These are phyloP conservation scores for Inonotus hispidus DNA, from an alignment of 1,284 basidiomycete genomes.

Conservation along the genomic window DNA sequence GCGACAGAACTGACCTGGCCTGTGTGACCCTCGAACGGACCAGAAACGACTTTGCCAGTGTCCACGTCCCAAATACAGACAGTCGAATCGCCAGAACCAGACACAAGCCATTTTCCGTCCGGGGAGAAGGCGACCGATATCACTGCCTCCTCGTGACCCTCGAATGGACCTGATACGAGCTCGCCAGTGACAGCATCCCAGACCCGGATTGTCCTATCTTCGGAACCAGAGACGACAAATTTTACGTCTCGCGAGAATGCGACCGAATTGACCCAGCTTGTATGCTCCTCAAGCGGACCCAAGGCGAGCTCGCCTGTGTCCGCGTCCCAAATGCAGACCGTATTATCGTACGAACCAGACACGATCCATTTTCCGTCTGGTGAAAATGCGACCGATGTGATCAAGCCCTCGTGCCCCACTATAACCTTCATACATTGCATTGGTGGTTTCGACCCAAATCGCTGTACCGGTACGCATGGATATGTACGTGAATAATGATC, in stretches of 20 bases:
- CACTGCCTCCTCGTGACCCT: neutral
- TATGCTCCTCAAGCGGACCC: neutral
- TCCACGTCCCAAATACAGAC: neutral
- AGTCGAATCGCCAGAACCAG: neutral
- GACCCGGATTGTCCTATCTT: neutral
- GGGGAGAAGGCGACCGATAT: neutral
- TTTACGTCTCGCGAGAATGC: neutral
- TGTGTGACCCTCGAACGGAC: neutral
- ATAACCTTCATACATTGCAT: neutral
- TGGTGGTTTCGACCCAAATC: neutral
- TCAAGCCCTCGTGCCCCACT: neutral
- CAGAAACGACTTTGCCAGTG: neutral
- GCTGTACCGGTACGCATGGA: neutral
- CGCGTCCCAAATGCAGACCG: slow-evolving; percentile 1
- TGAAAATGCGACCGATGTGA: neutral
- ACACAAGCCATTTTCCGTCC: neutral
- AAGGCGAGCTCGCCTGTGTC: neutral
- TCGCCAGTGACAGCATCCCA: neutral
- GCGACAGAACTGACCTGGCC: neutral
- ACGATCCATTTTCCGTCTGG: neutral
- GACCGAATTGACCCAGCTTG: neutral
- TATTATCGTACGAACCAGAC: neutral
- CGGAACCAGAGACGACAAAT: neutral
- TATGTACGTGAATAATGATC: neutral
- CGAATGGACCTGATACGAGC: neutral